Conservation (phyloP, 2,329 filamentous ascomycete genomes). For the Monosporascus sp. region DNA sequence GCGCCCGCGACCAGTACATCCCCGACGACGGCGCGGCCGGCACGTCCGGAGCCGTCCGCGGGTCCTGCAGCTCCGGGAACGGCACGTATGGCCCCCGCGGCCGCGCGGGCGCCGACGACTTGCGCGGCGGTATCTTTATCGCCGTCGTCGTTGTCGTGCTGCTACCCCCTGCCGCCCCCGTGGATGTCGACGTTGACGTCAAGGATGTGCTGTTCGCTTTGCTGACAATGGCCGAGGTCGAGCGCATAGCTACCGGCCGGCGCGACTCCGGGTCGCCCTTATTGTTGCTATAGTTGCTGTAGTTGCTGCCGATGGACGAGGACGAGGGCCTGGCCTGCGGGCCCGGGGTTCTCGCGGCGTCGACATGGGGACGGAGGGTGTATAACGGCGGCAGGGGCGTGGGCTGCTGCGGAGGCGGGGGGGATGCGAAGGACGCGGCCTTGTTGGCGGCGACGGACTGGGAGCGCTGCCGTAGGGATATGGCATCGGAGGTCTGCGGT, state of each 20-base stretch:
- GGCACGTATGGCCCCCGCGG: constrained; percentile 38
- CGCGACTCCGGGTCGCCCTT: constrained; percentile 26
- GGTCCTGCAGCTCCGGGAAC: constrained; percentile 54
- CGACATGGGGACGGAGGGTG: constrained; percentile 22
- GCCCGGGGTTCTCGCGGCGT: constrained; percentile 15
- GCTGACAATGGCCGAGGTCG: constrained; percentile 46
- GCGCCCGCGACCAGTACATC: constrained; percentile 68
- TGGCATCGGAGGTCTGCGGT: constrained; percentile 45
- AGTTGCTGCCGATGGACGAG: constrained; percentile 17
- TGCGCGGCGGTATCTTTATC: constrained; percentile 9
- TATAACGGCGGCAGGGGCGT: constrained; percentile 15
- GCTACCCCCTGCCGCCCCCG: not conserved
- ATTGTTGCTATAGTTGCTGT: constrained; percentile 16
- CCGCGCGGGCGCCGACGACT: constrained; percentile 17
- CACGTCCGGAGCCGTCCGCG: constrained; percentile 53
- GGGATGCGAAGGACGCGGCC: constrained; percentile 18
- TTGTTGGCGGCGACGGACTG: constrained; percentile 40
- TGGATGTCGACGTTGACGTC: constrained; percentile 10
- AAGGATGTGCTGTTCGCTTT: constrained; percentile 14
- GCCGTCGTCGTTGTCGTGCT: not conserved
- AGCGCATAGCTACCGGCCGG: constrained; percentile 43
- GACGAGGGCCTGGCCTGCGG: constrained; percentile 24
- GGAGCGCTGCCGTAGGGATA: constrained; percentile 47
- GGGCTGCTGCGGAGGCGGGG: constrained; percentile 25
- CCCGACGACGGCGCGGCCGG: constrained; percentile 59